These are phyloP conservation scores for Starmerella bombi DNA, from an alignment of 805 yeast species.

Conservation along the genomic window DNA sequence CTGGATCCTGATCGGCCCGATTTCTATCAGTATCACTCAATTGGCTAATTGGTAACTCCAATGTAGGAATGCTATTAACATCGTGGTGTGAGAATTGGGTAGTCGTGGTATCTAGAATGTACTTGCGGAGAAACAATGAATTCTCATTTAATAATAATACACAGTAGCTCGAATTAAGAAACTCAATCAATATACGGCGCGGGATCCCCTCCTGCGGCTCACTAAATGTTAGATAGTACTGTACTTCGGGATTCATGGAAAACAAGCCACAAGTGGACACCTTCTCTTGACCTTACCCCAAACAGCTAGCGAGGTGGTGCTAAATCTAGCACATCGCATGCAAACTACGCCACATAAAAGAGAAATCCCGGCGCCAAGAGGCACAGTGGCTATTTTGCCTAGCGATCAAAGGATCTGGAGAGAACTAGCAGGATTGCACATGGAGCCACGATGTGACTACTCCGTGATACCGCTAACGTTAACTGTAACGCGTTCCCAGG, in stretches of 20 bases:
- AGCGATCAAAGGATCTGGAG: no score
- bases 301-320: no score
- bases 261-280: not conserved
- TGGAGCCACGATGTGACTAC: no score
- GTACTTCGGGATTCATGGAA: not conserved
- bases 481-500: no score
- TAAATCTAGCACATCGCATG: no score
- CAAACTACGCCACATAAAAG: no score
- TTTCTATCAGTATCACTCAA: not conserved
- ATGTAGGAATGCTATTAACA: not conserved
- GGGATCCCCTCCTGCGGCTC: slow-evolving; percentile 3
- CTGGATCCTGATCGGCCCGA: not conserved
- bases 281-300: no score
- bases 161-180: not conserved
- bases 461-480: no score
- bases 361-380: no score
- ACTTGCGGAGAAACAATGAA: not conserved
- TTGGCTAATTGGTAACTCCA: not conserved
- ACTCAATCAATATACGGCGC: slow-evolving; percentile 1
- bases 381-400: no score
- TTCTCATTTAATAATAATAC: slow-evolving; percentile 6
- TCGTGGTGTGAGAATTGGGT: not conserved
- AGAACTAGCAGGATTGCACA: no score
- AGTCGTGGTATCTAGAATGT: not conserved
- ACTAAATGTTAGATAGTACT: slow-evolving; percentile 2